phyloP scores from a whole-genome alignment of 2,329 filamentous ascomycete genomes.

The Talaromyces funiculosus region DNA sequence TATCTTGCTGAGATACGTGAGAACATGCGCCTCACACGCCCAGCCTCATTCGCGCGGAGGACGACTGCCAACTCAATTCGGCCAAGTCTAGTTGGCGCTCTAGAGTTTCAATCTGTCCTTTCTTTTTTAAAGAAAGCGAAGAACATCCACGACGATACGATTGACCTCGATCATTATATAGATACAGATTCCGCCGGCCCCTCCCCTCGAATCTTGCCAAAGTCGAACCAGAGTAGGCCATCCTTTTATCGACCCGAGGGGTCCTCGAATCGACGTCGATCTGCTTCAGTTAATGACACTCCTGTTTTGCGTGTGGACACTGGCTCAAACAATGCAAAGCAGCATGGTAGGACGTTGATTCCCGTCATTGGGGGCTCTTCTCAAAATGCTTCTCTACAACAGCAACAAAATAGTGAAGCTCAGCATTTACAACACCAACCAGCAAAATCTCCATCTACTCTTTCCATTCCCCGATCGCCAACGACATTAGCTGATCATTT shows the following conservation, averaged over 20 bases:
- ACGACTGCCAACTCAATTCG: conserved; percentile 78
- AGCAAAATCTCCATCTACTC: conserved; percentile 30
- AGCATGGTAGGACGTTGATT: background rate
- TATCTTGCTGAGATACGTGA: conserved; percentile 76
- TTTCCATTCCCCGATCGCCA: conserved; percentile 25
- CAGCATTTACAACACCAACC: conserved; percentile 10
- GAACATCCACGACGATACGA: conserved; percentile 65
- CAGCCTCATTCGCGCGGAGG: conserved; percentile 59
- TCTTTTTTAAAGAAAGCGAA: conserved; percentile 79
- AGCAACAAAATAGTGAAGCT: background rate
- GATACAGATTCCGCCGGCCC: conserved; percentile 11
- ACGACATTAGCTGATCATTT: conserved; percentile 37
- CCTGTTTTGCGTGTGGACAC: conserved; percentile 21
- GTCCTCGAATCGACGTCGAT: conserved; percentile 30
- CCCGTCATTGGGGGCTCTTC: background rate
- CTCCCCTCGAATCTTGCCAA: conserved; percentile 19
- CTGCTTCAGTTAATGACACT: conserved; percentile 55
- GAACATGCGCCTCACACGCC: conserved; percentile 83
- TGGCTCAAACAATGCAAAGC: conserved; percentile 8
- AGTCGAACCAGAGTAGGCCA: background rate
- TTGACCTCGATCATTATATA: conserved; percentile 63
- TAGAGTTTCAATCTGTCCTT: conserved; percentile 88
- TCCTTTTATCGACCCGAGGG: background rate
- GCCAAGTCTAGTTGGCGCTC: conserved; percentile 83
- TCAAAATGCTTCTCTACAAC: background rate